Conservation (phyloP, 805 yeast genomes). For the Suhomyces sp. region DNA sequence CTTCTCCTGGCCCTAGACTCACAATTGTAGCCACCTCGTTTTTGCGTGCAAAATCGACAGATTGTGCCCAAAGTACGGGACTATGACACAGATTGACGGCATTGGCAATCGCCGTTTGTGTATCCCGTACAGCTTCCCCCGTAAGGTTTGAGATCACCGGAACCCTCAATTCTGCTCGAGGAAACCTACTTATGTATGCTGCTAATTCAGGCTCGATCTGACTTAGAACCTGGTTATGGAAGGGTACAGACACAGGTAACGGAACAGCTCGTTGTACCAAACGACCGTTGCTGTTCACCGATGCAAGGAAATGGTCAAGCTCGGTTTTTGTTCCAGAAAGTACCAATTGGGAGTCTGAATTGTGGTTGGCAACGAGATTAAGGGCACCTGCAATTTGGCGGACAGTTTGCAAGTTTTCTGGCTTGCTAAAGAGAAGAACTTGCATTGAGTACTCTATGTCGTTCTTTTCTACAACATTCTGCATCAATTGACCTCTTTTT, state of each 20-base stretch:
- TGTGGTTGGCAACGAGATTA: constrained; percentile 46
- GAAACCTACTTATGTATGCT: constrained; percentile 13
- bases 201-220: constrained; percentile 36
- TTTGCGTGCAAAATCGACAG: constrained; percentile 24
- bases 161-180: constrained; percentile 11
- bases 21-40: constrained; percentile 20
- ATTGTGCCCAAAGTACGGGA: constrained; percentile 46
- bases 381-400: constrained; percentile 4
- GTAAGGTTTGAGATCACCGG: constrained; percentile 42
- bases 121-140: constrained; percentile 24
- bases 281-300: constrained; percentile 12
- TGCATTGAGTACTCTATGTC: constrained; percentile 8
- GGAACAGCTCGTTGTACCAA: constrained; percentile 24
- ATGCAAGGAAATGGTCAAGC: constrained; percentile 22
- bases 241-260: constrained; percentile 51
- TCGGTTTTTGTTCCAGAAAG: constrained; percentile 39
- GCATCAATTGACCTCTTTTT: constrained; percentile 46
- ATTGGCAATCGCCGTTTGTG: constrained; percentile 25
- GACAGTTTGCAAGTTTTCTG: not conserved
- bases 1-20: constrained; percentile 41
- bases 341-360: constrained; percentile 43
- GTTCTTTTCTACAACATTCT: constrained; percentile 10
- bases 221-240: constrained; percentile 44
- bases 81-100: constrained; percentile 40
- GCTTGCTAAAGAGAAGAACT: constrained; percentile 10